phyloP scores from a whole-genome alignment of 192 early-diverging fungal species.

The Rhizophlyctis rosea region DNA sequence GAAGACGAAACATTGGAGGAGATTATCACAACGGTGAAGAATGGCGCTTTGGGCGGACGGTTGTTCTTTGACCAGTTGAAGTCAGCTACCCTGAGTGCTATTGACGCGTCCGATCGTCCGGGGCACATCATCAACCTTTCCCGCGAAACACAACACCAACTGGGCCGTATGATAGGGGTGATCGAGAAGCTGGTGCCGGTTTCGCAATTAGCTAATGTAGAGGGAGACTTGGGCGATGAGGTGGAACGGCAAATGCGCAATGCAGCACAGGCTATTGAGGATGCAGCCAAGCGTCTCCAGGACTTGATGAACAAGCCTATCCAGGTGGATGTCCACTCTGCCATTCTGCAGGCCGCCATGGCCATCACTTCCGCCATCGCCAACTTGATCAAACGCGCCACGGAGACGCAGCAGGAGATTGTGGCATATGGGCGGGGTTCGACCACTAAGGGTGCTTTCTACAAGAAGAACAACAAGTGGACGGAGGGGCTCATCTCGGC shows the following conservation, averaged over 20 bases:
- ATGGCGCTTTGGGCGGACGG: constrained; percentile 62
- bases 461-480: constrained; percentile 99
- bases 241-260: constrained; percentile 92
- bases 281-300: constrained; percentile 79
- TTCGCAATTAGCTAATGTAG: constrained; percentile 51
- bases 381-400: constrained; percentile 90
- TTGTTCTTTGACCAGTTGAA: constrained; percentile 87
- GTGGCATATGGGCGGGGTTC: constrained; percentile 86
- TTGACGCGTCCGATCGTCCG: constrained; percentile 58
- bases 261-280: constrained; percentile 89
- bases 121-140: constrained; percentile 74
- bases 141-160: constrained; percentile 68
- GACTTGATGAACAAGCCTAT: constrained; percentile 74
- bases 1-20: constrained; percentile 80
- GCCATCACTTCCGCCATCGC: constrained; percentile 93
- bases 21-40: constrained; percentile 64
- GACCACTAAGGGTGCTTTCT: constrained; percentile 81
- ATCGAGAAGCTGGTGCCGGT: constrained; percentile 74
- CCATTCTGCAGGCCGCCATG: constrained; percentile 86
- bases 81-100: constrained; percentile 40
- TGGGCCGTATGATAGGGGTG: constrained; percentile 68
- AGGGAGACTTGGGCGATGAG: constrained; percentile 82
- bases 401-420: constrained; percentile 95
- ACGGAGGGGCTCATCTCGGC: constrained; percentile 97
- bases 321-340: constrained; percentile 85